Evolutionary conservation across 345 rosid species (phyloP), one percentile per base, ranked within the genome.

Genomic region (Gossypium turneri): DNA sequence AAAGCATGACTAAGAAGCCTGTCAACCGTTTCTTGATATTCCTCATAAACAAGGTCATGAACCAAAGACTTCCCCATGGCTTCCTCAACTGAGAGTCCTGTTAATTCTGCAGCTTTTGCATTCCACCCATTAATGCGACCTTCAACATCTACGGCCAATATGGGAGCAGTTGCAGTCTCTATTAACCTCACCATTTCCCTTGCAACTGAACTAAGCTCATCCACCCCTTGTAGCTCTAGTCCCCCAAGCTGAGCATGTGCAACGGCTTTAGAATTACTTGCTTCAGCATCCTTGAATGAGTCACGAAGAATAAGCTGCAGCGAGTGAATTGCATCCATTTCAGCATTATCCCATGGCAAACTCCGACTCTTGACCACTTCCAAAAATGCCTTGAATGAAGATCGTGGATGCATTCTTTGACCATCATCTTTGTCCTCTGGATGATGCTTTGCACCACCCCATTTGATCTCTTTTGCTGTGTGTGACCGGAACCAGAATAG

Each of bases 401-500:
- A 96, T 60, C 98, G 92, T 1, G 98, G 99, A 82, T 93, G 92
- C 99, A 96, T 96, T 81, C 97, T 86, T 77, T 87, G 96, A 13
- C 97, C 92, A 76, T 93, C 98, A 80, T 96, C 99, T 83, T 92
- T 93, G 75, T 96, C 97, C 88, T 86, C 91, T 0, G 98, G 99
- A 61, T 96, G 97, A 76, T 96, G 99, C 87, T 96, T 96, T 67
- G 98, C 99, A 24, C 99, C 99, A 77, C 99, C 98, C 99, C 99
- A 96, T 78, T 96, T 96, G 77, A 93, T 77, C 85, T 96, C 99
- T 79, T 96, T 90, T n/a, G 82, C 99, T 0, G 98, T 88, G 51
- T 96, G 97, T 78, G 99, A 96, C 20, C 99, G 88, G 72, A 96
- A 96, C 99, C 99, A 96, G 84, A 96, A 96, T 24, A 93, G 88